Percentiles rank a stretch among this genome's conserved stretches.
phyloP scores from a whole-genome alignment of 768 basidiomycete species.

The Rubroboletus satanas region DNA sequence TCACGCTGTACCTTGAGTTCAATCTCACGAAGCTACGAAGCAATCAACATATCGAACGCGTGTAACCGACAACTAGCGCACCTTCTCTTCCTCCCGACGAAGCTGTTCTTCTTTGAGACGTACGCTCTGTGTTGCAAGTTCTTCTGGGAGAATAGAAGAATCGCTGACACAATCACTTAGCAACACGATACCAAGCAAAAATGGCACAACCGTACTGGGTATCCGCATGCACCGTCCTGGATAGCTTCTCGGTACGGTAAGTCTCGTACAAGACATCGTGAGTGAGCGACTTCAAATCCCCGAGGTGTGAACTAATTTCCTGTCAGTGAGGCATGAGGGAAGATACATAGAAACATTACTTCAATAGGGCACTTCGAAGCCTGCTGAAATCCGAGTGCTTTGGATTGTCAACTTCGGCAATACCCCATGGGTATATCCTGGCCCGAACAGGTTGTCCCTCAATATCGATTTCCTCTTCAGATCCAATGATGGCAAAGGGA shows the following conservation, averaged over 20 bases:
- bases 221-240: conserved; percentile 80
- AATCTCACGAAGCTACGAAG: conserved; percentile 81
- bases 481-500: conserved; percentile 96
- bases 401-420: conserved; percentile 99
- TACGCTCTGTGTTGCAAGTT: conserved; percentile 93
- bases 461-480: conserved; percentile 93
- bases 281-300: conserved; percentile 90
- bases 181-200: conserved; percentile 5
- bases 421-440: conserved; percentile 96
- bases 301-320: conserved; percentile 75
- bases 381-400: conserved; percentile 98
- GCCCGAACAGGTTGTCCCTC: conserved; percentile 90
- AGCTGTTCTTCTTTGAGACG: conserved; percentile 99
- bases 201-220: conserved; percentile 47
- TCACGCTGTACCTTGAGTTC: conserved; percentile 98
- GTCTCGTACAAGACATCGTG: conserved; percentile 95
- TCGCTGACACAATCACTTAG: conserved; percentile 48
- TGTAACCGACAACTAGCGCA: conserved; percentile 23
- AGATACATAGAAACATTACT: conserved; percentile 44
- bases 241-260: conserved; percentile 96
- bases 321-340: conserved; percentile 8
- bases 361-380: conserved; percentile 85
- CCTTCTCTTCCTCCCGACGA: conserved; percentile 94
- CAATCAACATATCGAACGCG: conserved; percentile 11
- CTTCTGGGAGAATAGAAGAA: conserved; percentile 90